Base-by-base conservation (phyloP, 768 basidiomycete species). In the Calocybe gangraenosa region DNA sequence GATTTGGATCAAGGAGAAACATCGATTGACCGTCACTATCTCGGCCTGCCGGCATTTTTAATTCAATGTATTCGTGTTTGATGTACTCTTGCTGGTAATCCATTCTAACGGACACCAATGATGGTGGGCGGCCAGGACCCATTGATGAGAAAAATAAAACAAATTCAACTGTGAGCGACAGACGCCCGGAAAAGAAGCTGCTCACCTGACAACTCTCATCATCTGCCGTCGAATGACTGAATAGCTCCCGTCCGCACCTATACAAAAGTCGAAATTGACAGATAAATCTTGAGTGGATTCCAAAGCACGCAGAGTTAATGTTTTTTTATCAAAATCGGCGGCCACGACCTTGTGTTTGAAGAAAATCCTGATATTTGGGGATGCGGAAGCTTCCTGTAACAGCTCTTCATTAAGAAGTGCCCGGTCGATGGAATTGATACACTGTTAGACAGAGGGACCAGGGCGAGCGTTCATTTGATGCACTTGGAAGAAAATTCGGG, bases 71-170 rank as follows among this genome's bases (percentile, higher is more conserved):
- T 63, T 94, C 92, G 60, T 97, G 91, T 46, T 81, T 84, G 61
- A 97, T 92, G 68, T 95, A 98, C 65, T 87, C 84, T 67, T 97
- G 95, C 59, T 86, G 82, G 69, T 86, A 96, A 71, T 95, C 79
- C 85, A 96, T 92, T 65, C 95, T 96, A 62, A 51, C 56, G 53
- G 47, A 17, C 28, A 33, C 48, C 53, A 36, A 22, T 36, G 42
- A 58, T 51, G 49, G 51, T 34, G 49, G 20, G 46, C 49, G 57
- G 57, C 25, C 25, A 28, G 25, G 25, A 28, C 25, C 25, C 25
- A 56, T 64, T 54, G 53, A 59, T 61, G 56, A 61, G 57, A 65
- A 62, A 57, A 50, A 54, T 28, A 28, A 28, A 28, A 28, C 25
- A 46, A 28, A 58, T 62, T 44, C 46, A 47, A 53, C 53, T 48